Evolutionary conservation across 371 early-diverging fungal genomes (phyloP), one percentile per base, ranked within the genome.

Genomic region (Apophysomyces variabilis): DNA sequence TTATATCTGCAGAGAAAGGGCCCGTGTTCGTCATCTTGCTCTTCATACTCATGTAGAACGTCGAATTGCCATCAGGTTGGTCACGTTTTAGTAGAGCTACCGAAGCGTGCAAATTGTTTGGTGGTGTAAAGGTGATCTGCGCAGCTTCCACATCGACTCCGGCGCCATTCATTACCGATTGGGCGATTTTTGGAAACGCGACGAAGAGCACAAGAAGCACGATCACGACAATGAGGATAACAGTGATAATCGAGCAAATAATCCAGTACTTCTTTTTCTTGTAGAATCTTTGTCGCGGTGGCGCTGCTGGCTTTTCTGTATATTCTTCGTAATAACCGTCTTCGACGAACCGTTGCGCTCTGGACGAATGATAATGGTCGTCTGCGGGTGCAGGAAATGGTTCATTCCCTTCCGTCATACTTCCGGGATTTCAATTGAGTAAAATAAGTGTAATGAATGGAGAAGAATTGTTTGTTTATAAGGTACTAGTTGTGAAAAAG

Each of bases 1-100:
- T 68, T 37, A 86, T 79, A 37, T 74, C 74, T 38, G 87, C 87
- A 18, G 80, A 63, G 70, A 84, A 84, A 5, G 87, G 85, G 57
- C 87, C 87, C 21, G 87, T 87, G 64, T 86, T 78, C 16, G 59
- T 70, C 56, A 87, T 72, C 7, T 47, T 41, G 58, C 81, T 80
- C 46, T 75, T 54, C 79, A 87, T 78, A 38, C 61, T 57, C 82
- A 86, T 80, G 45, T 60, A 68, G 43, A 85, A 71, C 38, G 79
- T 74, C 16, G 61, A 61, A 61, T 83, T 79, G 56, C 64, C 65
- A 60, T 72, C 70, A 44, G 13, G 50, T 36, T 62, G 58, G 21
- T 67, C 67, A 37, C 72, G 71, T 58, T 75, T 71, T 32, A 46
- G 21, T 16, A 14, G 38, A 13, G n/a, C n/a, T 11, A 46, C 7